phyloP scores from a whole-genome alignment of 176 grass and related monocot genomes.

The Elaeis guineensis region DNA sequence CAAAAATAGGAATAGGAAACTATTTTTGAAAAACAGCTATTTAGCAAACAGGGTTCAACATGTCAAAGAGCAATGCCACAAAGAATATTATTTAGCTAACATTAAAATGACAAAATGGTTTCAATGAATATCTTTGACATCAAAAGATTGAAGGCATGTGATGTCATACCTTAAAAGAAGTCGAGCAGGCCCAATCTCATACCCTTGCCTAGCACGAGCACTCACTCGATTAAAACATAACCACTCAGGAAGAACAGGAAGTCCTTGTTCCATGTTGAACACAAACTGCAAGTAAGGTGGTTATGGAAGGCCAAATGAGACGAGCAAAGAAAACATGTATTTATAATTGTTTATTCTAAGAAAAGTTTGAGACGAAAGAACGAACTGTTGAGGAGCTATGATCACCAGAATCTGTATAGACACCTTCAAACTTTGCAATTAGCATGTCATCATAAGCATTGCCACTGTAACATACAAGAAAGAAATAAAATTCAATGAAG shows the following conservation, averaged over 20 bases:
- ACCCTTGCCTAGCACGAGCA: conserved; percentile 53
- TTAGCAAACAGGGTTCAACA: too few relatives aligned
- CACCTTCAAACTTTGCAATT: conserved; percentile 81
- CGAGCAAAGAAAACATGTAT: conserved; percentile 1
- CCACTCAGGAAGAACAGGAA: conserved; percentile 75
- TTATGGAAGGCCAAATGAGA: conserved; percentile 10
- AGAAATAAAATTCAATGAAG: conserved; percentile 6
- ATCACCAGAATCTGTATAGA: conserved; percentile 86
- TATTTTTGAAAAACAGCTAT: too few relatives aligned
- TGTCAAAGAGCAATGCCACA: too few relatives aligned
- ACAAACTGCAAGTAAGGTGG: conserved; percentile 49
- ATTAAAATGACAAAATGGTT: too few relatives aligned
- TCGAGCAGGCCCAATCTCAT: conserved; percentile 65
- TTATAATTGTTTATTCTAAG: too few relatives aligned
- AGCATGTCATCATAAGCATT: conserved; percentile 77
- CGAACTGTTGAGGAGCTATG: conserved; percentile 71
- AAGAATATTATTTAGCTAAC: too few relatives aligned
- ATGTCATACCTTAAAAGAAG: conserved; percentile 58
- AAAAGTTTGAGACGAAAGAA: conserved; percentile 17
- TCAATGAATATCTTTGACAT: neutral
- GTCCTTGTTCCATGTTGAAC: conserved; percentile 80
- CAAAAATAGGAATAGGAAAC: too few relatives aligned
- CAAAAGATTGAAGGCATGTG: neutral
- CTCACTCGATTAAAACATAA: conserved; percentile 85
- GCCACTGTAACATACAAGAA: conserved; percentile 45